phyloP scores from a whole-genome alignment of 148 eudicot species.

The Cornus suecica region DNA sequence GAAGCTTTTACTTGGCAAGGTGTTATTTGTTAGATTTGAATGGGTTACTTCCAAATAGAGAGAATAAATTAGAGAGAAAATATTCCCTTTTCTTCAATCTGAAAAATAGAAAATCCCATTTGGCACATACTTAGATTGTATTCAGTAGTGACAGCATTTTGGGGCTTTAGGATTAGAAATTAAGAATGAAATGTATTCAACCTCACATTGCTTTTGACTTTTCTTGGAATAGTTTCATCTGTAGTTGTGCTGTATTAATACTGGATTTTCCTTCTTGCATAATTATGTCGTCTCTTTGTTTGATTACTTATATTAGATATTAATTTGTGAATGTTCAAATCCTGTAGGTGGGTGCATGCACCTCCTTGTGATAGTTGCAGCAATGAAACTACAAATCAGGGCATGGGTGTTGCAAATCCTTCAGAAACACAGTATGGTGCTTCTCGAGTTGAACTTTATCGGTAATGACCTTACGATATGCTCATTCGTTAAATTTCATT shows the following conservation, averaged over 20 bases:
- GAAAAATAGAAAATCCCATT: not conserved
- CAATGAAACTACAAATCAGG: conserved; percentile 56
- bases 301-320: not conserved
- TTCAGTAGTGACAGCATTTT: not conserved
- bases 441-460: conserved; percentile 81
- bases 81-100: not conserved
- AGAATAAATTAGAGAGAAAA: no score
- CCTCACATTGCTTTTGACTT: not conserved
- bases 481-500: not conserved
- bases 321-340: conserved; percentile 7
- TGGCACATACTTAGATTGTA: not conserved
- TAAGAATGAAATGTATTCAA: not conserved
- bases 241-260: not conserved
- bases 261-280: not conserved
- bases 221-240: not conserved
- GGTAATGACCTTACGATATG: conserved; percentile 45
- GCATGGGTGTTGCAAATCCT: conserved; percentile 65
- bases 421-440: conserved; percentile 68
- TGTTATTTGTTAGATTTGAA: not conserved
- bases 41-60: not conserved
- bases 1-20: not conserved
- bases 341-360: conserved; percentile 78
- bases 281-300: not conserved
- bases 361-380: conserved; percentile 88
- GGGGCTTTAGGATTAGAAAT: not conserved